These are phyloP conservation scores for Phytophthora lateralis DNA, from an alignment of 352 stramenopile species.

Conservation along the genomic window DNA sequence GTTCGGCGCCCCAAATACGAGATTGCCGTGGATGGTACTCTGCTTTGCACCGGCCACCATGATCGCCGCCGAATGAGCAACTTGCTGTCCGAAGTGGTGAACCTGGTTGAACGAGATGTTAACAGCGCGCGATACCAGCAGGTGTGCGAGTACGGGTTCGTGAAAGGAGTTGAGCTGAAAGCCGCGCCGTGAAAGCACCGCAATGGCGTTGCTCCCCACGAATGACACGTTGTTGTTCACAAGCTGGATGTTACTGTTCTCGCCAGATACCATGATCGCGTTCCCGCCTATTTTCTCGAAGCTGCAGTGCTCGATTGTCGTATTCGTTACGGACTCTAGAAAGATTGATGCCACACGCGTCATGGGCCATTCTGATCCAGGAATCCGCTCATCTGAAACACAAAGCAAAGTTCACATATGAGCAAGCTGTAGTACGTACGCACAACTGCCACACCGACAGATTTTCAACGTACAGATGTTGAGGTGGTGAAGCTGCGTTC, in stretches of 20 bases:
- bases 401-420: neutral
- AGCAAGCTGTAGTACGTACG: neutral
- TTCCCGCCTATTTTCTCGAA: constrained; percentile 81
- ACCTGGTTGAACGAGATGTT: constrained; percentile 82
- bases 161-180: constrained; percentile 47
- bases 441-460: neutral
- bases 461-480: constrained; percentile 58
- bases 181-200: constrained; percentile 41
- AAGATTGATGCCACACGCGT: constrained; percentile 65
- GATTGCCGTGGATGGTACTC: constrained; percentile 57
- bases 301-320: constrained; percentile 57
- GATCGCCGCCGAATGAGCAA: constrained; percentile 58
- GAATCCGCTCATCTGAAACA: constrained; percentile 43
- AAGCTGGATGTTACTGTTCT: constrained; percentile 54
- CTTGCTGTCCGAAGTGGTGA: constrained; percentile 62
- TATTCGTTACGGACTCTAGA: constrained; percentile 58
- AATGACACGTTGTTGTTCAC: constrained; percentile 79
- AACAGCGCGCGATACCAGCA: constrained; percentile 46
- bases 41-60: constrained; percentile 58
- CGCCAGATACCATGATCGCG: constrained; percentile 66
- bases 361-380: constrained; percentile 56
- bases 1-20: constrained; percentile 55
- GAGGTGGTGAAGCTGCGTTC: constrained; percentile 60
- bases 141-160: constrained; percentile 36
- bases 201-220: constrained; percentile 57